Conservation (phyloP, 1,284 basidiomycete genomes). For the Ceratobasidium theobromae region DNA sequence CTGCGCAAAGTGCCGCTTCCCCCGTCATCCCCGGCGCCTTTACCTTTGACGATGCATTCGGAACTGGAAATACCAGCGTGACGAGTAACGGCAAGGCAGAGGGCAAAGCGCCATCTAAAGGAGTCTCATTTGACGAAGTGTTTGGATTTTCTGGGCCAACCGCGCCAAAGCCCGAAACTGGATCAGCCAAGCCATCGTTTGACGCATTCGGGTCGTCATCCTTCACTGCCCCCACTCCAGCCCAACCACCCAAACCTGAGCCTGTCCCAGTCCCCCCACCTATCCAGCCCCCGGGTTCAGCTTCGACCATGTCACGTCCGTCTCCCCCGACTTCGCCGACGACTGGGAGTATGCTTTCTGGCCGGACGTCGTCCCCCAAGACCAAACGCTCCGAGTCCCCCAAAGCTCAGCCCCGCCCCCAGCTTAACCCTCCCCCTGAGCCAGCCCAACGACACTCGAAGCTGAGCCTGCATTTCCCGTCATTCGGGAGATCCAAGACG, state of each 20-base stretch:
- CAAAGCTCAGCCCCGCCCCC: constrained; percentile 43
- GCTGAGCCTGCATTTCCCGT: constrained; percentile 58
- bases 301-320: constrained; percentile 25
- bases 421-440: constrained; percentile 5
- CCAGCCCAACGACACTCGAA: constrained; percentile 57
- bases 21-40: constrained; percentile 35
- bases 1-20: constrained; percentile 38
- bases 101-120: constrained; percentile 6
- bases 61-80: constrained; percentile 28
- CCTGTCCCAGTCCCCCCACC: constrained; percentile 44
- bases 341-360: constrained; percentile 61
- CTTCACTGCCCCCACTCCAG: constrained; percentile 43
- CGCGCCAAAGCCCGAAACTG: constrained; percentile 49
- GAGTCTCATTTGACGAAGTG: constrained; percentile 58
- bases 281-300: constrained; percentile 2
- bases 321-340: constrained; percentile 45
- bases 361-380: constrained; percentile 49
- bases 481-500: constrained; percentile 54
- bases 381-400: constrained; percentile 50
- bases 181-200: constrained; percentile 40
- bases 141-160: constrained; percentile 49
- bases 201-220: constrained; percentile 44
- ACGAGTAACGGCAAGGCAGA: constrained; percentile 15
- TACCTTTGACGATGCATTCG: constrained; percentile 52
- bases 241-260: constrained; percentile 45